Evolutionary conservation across 163 green algal species (phyloP), one percentile per base, ranked within the genome.

Genomic region (Volvox carteri): DNA sequence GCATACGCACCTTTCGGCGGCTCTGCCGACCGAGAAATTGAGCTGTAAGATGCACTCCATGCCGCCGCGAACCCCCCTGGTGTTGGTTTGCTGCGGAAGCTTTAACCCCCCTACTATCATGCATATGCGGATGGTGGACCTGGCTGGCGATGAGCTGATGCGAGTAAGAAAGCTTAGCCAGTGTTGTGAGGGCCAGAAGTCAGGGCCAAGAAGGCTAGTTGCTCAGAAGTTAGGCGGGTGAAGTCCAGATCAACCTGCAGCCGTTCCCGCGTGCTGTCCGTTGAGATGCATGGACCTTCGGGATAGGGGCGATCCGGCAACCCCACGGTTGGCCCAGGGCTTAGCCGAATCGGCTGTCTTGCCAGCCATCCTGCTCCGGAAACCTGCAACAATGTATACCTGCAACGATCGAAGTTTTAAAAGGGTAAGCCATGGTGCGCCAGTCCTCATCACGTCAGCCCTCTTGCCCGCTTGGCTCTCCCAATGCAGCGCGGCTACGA

Each of bases 41-140:
- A 78, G 79, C 41, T 96, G 93, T 86, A 85, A 84, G 19, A 18
- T 21, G 4, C n/a, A 11, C 39, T 30, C 48, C 56, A 0, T 72
- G 39, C 28, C 70, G 35, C 92, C 67, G 8, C 58, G 80, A 65
- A 86, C 16, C 14, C 83, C 95, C 4, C 92, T 97, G 23, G 96
- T 99, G 28, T 93, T 99, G 33, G 87, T 99, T n/a, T 81, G 90
- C n/a, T 97, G 96, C 89, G 97, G 97, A 87, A 99, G 96, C 93
- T 99, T 99, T 95, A 99, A 99, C 90, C 97, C 97, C 0, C 97
- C 97, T 35, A 99, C 97, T 12, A 84, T 94, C 16, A 94, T 96
- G 93, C 97, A 99, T 91, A 88, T 99, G 48, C 93, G 97, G 39
- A 97, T 98, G 96, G 94, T 97, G 90, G 95, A 98, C 65, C 91